Base-by-base conservation (phyloP, 352 stramenopile genomes). In the Globisporangium abappressorium region DNA sequence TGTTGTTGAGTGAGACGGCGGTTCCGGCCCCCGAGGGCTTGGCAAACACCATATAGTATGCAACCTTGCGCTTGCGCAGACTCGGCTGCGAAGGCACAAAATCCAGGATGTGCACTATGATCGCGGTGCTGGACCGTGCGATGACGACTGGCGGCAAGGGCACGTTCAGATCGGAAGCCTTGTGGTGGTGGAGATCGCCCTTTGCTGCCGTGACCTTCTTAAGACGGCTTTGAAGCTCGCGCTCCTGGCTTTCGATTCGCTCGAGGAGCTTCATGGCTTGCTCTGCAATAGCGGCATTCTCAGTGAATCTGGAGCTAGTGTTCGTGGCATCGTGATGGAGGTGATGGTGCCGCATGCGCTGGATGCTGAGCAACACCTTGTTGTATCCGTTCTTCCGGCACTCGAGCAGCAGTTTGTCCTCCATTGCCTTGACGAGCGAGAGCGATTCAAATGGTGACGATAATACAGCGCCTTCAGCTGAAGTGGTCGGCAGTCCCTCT, bases 21-120 rank as follows among this genome's bases (percentile, higher is more conserved):
- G 87, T 97, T 0, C 89, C 87, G 12, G 79, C 85, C 0, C 88
- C 87, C 0, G 75, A 77, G 0, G 79, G 65, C 57, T 97, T 95
- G 1, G 79, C 86, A 56, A 90, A 95, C 14, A 93, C 70, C 79
- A 92, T 92, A 57, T 94, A 93, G 53, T 90, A 92, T 11, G 71
- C 64, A 12, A 93, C 74, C 1, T 64, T 49, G 20, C 69, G 74
- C 38, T 79, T 77, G 15, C 71, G 69, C 7, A 75, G 64, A 6
- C 64, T 69, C 20, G 73, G 47, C 0, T 66, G 26, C 0, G 72
- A 77, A 20, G 81, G 65, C 18, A 71, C 66, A 54, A 81, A 88
- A 34, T 68, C 68, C 30, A 83, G 11, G 41, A 92, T 69, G 58
- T 80, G 58, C 24, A 95, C 60, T 1, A 72, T 82, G 24, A 95